phyloP scores from a whole-genome alignment of 108 stramenopile species.

The Ochromonas danica region DNA sequence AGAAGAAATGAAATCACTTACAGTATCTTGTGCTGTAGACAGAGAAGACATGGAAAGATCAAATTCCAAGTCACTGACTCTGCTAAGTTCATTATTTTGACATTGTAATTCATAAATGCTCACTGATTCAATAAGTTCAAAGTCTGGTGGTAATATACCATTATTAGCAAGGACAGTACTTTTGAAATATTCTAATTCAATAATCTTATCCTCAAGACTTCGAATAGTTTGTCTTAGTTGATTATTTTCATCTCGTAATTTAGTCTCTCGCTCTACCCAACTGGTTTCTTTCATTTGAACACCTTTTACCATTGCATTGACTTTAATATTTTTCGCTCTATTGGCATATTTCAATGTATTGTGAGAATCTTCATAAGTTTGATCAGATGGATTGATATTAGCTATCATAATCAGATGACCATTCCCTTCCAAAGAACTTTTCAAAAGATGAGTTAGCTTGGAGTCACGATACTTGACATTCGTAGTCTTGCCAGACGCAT shows the following conservation, averaged over 20 bases:
- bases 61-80: too few relatives aligned
- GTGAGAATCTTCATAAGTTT: conserved; percentile 62
- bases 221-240: background rate
- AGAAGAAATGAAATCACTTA: too few relatives aligned
- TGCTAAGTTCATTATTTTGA: too few relatives aligned
- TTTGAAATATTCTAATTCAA: background rate
- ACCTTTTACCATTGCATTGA: conserved; percentile 17
- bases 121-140: too few relatives aligned
- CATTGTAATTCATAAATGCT: too few relatives aligned
- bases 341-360: conserved; percentile 67
- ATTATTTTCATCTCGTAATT: conserved; percentile 26
- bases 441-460: conserved; percentile 63
- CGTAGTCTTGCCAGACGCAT: conserved; percentile 20
- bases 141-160: too few relatives aligned
- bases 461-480: conserved; percentile 67
- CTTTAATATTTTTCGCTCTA: conserved; percentile 64
- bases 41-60: too few relatives aligned
- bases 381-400: conserved; percentile 59
- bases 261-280: conserved; percentile 20
- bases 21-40: too few relatives aligned
- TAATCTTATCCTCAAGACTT: background rate
- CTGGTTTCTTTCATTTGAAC: background rate
- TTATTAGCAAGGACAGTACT: too few relatives aligned
- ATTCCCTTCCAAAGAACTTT: conserved; percentile 36
- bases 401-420: conserved; percentile 59